Percentiles rank a stretch among this genome's conserved stretches.
Conservation (phyloP, 441 rosid species). For the Pelargonium australe region DNA sequence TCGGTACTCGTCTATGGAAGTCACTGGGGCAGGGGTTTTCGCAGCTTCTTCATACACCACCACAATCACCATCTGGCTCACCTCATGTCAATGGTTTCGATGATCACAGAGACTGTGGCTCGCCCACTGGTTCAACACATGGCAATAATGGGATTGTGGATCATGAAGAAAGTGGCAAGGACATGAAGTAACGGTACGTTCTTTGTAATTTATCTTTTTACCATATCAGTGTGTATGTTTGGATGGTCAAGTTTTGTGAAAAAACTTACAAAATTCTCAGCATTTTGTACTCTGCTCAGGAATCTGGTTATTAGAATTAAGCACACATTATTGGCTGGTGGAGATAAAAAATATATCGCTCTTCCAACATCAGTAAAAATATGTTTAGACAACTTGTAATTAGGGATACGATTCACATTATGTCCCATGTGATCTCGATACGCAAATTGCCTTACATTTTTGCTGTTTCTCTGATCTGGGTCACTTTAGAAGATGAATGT, state of each 20-base stretch:
- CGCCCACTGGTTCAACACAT: not conserved
- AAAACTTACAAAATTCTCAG: not conserved
- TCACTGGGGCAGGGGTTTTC: constrained; percentile 80
- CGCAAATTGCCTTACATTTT: too few relatives aligned
- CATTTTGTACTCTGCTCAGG: too few relatives aligned
- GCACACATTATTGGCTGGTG: too few relatives aligned
- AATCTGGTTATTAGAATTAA: too few relatives aligned
- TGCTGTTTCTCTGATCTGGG: too few relatives aligned
- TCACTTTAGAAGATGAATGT: too few relatives aligned
- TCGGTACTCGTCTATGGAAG: constrained; percentile 65
- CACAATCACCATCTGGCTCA: constrained; percentile 30
- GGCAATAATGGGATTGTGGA: constrained; percentile 6
- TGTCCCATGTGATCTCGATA: too few relatives aligned
- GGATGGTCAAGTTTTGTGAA: too few relatives aligned
- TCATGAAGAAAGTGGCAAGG: constrained; percentile 29
- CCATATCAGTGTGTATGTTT: not conserved
- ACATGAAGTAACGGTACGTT: constrained; percentile 41
- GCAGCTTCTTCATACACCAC: constrained; percentile 49
- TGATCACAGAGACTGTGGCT: not conserved
- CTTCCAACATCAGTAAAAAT: too few relatives aligned
- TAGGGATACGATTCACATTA: too few relatives aligned
- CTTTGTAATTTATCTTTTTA: constrained; percentile 7
- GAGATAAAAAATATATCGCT: too few relatives aligned
- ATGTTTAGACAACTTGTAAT: too few relatives aligned
- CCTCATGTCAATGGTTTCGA: constrained; percentile 31